A percentile compares a stretch with the other conserved stretches of the same genome.
phyloP scores from a whole-genome alignment of 1,139 yeast species.

The Schwanniomyces etchellsii region DNA sequence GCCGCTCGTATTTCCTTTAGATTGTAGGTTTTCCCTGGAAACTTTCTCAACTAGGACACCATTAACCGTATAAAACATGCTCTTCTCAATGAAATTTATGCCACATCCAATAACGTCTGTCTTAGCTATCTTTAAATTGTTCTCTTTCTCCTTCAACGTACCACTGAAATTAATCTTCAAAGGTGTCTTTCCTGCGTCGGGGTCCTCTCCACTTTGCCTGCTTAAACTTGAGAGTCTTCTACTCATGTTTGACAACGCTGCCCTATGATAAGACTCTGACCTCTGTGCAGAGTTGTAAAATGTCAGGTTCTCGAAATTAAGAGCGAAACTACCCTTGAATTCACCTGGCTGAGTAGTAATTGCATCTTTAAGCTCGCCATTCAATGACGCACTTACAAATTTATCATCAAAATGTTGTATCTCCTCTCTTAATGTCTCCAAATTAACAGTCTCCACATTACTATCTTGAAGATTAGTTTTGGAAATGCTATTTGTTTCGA shows the following conservation, averaged over 20 bases:
- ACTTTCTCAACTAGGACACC: constrained; percentile 49
- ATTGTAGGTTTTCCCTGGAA: constrained; percentile 23
- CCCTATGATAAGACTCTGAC: constrained; percentile 25
- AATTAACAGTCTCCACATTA: constrained; percentile 15
- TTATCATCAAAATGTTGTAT: constrained; percentile 15
- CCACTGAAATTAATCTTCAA: constrained; percentile 21
- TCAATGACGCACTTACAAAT: constrained; percentile 10
- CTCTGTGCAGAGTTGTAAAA: constrained; percentile 35
- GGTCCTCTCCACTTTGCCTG: constrained; percentile 22
- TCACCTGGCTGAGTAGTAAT: constrained; percentile 32
- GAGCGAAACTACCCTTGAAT: constrained; percentile 37
- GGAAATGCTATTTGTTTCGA: constrained; percentile 10
- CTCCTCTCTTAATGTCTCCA: constrained; percentile 26
- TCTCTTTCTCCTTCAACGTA: constrained; percentile 6
- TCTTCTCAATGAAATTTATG: constrained; percentile 57
- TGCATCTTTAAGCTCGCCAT: constrained; percentile 16
- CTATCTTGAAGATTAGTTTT: constrained; percentile 7
- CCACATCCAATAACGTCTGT: constrained; percentile 82
- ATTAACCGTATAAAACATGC: constrained; percentile 75
- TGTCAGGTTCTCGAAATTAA: constrained; percentile 36
- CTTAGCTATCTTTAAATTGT: constrained; percentile 14
- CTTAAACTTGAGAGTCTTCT: constrained; percentile 32
- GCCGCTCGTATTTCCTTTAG: constrained; percentile 16
- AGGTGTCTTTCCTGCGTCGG: constrained; percentile 26
- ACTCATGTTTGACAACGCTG: constrained; percentile 31